phyloP scores from a whole-genome alignment of 345 rosid genomes.

The Odontarrhena argentea region DNA sequence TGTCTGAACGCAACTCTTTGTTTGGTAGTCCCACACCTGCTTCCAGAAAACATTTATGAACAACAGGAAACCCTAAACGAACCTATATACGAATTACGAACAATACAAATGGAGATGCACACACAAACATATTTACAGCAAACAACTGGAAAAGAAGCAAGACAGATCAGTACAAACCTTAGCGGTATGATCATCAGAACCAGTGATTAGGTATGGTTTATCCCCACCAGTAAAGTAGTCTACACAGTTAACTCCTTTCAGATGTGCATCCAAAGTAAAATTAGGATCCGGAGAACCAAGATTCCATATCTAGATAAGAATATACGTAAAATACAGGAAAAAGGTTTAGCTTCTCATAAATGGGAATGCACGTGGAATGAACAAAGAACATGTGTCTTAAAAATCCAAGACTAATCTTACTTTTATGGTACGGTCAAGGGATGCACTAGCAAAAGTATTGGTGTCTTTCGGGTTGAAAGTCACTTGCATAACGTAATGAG shows the following conservation, averaged over 20 bases:
- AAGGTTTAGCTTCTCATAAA: conserved; percentile 5
- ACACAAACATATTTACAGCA: conserved; percentile 18
- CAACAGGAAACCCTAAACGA: conserved; percentile 29
- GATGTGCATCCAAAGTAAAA: conserved; percentile 79
- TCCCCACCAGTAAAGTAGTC: conserved; percentile 79
- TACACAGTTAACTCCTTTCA: conserved; percentile 84
- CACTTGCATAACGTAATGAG: conserved; percentile 93
- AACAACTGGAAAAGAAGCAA: conserved; percentile 25
- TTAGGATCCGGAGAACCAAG: conserved; percentile 76
- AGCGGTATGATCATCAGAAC: conserved; percentile 90
- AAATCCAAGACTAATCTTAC: conserved; percentile 40
- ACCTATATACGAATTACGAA: conserved; percentile 22
- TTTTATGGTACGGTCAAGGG: conserved; percentile 79
- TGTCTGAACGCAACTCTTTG: conserved; percentile 76
- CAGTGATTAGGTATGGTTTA: conserved; percentile 73
- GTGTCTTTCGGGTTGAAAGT: conserved; percentile 81
- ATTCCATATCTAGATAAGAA: conserved; percentile 80
- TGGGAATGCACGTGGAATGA: conserved; percentile 4
- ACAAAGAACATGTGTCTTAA: conserved; percentile 1
- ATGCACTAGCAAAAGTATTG: conserved; percentile 80
- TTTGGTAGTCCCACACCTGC: conserved; percentile 88
- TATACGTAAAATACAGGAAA: conserved; percentile 16
- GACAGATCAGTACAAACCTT: conserved; percentile 57
- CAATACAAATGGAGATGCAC: conserved; percentile 24
- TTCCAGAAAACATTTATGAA: conserved; percentile 36